Evolutionary conservation across 2,329 filamentous ascomycete genomes (phyloP).

Genomic region (Hymenoscyphus fraxineus): DNA sequence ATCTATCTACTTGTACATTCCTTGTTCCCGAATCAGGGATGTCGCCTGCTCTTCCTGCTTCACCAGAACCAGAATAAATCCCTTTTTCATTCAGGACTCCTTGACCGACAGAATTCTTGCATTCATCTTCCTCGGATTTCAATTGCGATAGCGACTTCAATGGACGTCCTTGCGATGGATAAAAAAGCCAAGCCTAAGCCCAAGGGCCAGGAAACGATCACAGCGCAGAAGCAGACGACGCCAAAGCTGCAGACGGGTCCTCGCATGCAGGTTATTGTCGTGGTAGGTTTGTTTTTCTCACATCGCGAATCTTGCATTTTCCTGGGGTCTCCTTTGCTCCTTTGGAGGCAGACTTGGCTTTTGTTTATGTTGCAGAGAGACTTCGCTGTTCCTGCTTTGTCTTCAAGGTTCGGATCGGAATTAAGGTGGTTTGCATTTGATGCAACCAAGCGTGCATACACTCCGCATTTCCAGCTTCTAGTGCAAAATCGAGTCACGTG

Average conservation of each 20-base stretch:
- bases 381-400: neutral
- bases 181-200: neutral
- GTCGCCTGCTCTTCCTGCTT: too few relatives aligned
- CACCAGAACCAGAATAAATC: neutral
- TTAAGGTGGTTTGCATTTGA: too few relatives aligned
- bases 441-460: neutral
- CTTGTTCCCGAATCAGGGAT: too few relatives aligned
- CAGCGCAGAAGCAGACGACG: constrained; percentile 1
- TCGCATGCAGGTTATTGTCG: constrained; percentile 14
- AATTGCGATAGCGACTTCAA: neutral
- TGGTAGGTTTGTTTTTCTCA: constrained; percentile 6
- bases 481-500: neutral
- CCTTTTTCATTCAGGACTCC: neutral
- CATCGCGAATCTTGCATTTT: neutral
- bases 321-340: too few relatives aligned
- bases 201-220: neutral
- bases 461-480: neutral
- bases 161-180: neutral
- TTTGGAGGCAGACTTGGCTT: too few relatives aligned
- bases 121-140: neutral
- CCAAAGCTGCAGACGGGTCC: neutral
- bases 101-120: neutral
- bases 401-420: neutral
- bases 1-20: too few relatives aligned
- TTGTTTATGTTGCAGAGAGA: neutral